Percentiles rank a stretch among this genome's conserved stretches.
Conservation (phyloP, 176 grass and related monocot genomes). For the Pontederia crassipes region DNA sequence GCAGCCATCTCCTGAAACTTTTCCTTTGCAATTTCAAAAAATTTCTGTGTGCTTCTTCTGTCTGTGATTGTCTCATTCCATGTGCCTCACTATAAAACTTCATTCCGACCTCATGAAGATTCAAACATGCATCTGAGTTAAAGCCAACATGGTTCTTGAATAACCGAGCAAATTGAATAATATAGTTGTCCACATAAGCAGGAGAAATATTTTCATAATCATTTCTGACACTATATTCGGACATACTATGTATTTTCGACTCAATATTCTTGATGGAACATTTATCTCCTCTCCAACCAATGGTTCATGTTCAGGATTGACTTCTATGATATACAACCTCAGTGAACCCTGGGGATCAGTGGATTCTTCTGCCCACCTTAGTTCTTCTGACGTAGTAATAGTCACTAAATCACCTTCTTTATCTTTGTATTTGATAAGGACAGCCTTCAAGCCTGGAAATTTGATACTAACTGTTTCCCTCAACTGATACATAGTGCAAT, state of each 20-base stretch:
- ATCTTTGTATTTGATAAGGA: conserved; percentile 90
- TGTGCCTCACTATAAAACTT: conserved; percentile 63
- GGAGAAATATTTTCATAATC: conserved; percentile 23
- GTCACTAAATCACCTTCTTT: conserved; percentile 94
- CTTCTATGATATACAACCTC: conserved; percentile 64
- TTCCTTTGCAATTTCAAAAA: conserved; percentile 64
- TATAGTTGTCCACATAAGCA: conserved; percentile 49
- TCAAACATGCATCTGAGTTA: conserved; percentile 64
- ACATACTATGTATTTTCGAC: conserved; percentile 27
- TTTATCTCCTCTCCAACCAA: conserved; percentile 32
- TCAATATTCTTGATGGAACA: conserved; percentile 21
- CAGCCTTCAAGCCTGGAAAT: conserved; percentile 57
- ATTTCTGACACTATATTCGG: conserved; percentile 30
- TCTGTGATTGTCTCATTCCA: conserved; percentile 84
- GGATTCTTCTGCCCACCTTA: conserved; percentile 69
- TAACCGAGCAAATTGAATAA: conserved; percentile 66
- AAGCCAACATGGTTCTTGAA: conserved; percentile 80
- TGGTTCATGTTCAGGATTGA: conserved; percentile 51
- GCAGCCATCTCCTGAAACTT: conserved; percentile 93
- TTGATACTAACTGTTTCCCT: conserved; percentile 54
- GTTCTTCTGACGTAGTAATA: conserved; percentile 74
- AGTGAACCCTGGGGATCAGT: conserved; percentile 41
- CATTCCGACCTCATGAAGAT: conserved; percentile 69
- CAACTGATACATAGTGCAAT: conserved; percentile 56
- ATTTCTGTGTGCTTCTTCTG: conserved; percentile 83